Base-by-base conservation (phyloP, 352 stramenopile genomes). In the Phytophthora parvispora region DNA sequence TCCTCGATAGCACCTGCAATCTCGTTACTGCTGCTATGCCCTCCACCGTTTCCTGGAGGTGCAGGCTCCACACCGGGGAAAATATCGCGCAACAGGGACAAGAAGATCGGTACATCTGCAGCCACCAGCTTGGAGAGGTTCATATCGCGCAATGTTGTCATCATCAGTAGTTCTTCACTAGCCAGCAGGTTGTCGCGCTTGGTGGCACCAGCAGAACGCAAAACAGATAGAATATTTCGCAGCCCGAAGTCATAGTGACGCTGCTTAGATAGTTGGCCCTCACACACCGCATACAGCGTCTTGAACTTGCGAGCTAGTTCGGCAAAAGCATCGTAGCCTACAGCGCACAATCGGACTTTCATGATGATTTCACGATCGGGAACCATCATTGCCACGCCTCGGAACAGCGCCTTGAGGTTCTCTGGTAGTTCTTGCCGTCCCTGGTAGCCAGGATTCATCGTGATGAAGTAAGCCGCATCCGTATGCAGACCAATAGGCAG, bases 311-410 rank as follows among this genome's bases (percentile, higher is more conserved):
- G 89, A 12, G 94, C 93, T 3, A 99, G 85, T 38, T 98, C 91
- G 32, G 97, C 94, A 77, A 98, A 99, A 5, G 75, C 60, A 57
- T 92, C 83, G 60, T 92, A 94, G 50, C 97, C 97, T 4, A 98
- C 96, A 6, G 94, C 96, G 81, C 95, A 99, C 34, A 99, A 89
- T 70, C 98, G 98, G 15, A 93, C 85, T 60, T 92, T 91, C 69
- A 93, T 99, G 65, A 99, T 99, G 61, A 99, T 99, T 69, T 99
- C 95, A 62, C 98, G 97, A 74, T 99, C 95, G 4, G 97, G 96
- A 13, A 97, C 92, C 97, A 99, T 99, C 97, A 99, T 99, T 13
- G 96, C 94, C 57, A 99, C 95, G 12, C 94, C 93, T 34, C 96
- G 86, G 75, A 99, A 99, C 15, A 99, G 81, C 8, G 91, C 88